Percentiles rank a stretch among this genome's conserved stretches.
These are phyloP conservation scores for Acidiella bohemica DNA, from an alignment of 495 filamentous ascomycete species.

Conservation along the genomic window DNA sequence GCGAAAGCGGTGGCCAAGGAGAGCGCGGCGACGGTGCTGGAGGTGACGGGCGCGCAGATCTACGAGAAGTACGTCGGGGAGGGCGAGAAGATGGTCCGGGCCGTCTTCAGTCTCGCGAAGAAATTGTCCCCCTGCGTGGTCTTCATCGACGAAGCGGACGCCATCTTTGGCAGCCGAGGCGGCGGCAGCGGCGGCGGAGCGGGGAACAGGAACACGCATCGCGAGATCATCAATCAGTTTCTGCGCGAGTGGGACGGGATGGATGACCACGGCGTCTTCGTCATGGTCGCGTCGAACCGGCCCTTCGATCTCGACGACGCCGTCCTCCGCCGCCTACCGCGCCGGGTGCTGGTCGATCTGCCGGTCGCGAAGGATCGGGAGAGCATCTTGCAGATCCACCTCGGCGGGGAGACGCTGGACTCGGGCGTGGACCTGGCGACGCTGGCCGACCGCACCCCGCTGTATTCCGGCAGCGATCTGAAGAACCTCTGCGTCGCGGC, in stretches of 20 bases:
- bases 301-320: constrained; percentile 95
- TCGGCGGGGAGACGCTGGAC: constrained; percentile 63
- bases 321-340: constrained; percentile 69
- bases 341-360: constrained; percentile 76
- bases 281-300: constrained; percentile 97
- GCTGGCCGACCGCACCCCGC: constrained; percentile 61
- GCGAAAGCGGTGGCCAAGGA: constrained; percentile 95
- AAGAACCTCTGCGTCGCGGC: constrained; percentile 90
- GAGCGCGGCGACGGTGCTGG: constrained; percentile 72
- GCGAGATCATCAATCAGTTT: constrained; percentile 96
- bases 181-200: constrained; percentile 44
- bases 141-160: constrained; percentile 95
- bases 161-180: constrained; percentile 70
- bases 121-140: constrained; percentile 89
- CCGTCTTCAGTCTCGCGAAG: constrained; percentile 79
- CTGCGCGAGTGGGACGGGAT: constrained; percentile 97
- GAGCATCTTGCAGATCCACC: constrained; percentile 70
- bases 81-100: constrained; percentile 90
- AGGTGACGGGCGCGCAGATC: constrained; percentile 61
- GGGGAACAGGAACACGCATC: constrained; percentile 48
- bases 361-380: constrained; percentile 64
- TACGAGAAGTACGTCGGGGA: constrained; percentile 96
- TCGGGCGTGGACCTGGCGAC: constrained; percentile 52
- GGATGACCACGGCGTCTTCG: constrained; percentile 69
- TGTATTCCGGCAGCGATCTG: constrained; percentile 94